Conservation (phyloP, 164 flowering plant species). For the Vitis labrusca region DNA sequence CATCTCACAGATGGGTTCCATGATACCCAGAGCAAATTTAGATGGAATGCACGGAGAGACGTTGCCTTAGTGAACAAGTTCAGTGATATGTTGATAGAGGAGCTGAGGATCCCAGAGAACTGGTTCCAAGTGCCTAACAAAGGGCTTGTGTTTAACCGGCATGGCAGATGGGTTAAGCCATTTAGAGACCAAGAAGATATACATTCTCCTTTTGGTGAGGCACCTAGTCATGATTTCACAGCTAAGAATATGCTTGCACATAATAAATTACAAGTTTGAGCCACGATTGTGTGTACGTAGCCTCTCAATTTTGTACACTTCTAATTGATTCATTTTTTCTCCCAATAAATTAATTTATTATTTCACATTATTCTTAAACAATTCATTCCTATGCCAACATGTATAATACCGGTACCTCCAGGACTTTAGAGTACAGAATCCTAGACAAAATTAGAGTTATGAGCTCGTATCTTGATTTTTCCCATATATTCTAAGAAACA, state of each 20-base stretch:
- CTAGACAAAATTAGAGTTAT: too few relatives aligned
- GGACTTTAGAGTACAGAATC: too few relatives aligned
- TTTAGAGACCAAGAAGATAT: constrained; percentile 52
- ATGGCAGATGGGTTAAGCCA: constrained; percentile 69
- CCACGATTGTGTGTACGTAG: too few relatives aligned
- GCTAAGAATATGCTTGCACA: neutral
- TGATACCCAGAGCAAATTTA: constrained; percentile 20
- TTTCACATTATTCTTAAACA: too few relatives aligned
- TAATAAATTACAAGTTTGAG: too few relatives aligned
- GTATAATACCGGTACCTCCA: too few relatives aligned
- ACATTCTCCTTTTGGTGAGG: constrained; percentile 35
- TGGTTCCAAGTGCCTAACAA: constrained; percentile 60
- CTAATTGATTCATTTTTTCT: too few relatives aligned
- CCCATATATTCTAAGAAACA: too few relatives aligned
- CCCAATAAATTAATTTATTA: too few relatives aligned
- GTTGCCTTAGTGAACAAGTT: constrained; percentile 52
- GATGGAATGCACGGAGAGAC: constrained; percentile 37
- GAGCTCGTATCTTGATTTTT: too few relatives aligned
- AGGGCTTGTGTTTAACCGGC: constrained; percentile 47
- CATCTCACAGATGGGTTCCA: constrained; percentile 56
- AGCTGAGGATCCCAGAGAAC: constrained; percentile 29
- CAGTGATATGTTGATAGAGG: constrained; percentile 28
- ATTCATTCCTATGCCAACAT: too few relatives aligned
- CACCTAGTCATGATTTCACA: neutral
- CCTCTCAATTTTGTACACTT: too few relatives aligned